Evolutionary conservation across 176 grass and related monocot genomes (phyloP).

Genomic region (Juncus inflexus): DNA sequence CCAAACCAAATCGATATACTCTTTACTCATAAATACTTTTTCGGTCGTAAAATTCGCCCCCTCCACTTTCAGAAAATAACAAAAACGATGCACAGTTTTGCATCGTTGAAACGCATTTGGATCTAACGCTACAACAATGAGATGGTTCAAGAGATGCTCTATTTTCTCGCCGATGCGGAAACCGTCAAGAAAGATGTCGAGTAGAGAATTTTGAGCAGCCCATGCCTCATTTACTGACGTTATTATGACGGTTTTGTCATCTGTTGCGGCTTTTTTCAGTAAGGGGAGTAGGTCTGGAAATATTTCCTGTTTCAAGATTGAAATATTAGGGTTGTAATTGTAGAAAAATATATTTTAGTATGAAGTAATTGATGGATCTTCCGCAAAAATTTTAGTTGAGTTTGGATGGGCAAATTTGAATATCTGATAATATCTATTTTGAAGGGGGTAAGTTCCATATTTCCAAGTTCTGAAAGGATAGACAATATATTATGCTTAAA

Average conservation of each 20-base stretch:
- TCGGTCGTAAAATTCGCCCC: constrained; percentile 46
- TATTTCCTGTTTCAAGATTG: neutral
- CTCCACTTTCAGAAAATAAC: constrained; percentile 43
- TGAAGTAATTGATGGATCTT: no score
- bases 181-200: constrained; percentile 79
- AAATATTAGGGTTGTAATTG: no score
- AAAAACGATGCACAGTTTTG: constrained; percentile 40
- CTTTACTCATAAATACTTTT: constrained; percentile 53
- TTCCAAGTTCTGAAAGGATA: no score
- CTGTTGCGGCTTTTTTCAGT: constrained; percentile 36
- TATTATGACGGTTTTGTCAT: constrained; percentile 68
- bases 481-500: no score
- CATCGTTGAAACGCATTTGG: constrained; percentile 43
- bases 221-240: constrained; percentile 66
- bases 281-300: constrained; percentile 31
- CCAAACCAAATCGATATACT: constrained; percentile 73
- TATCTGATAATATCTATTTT: no score
- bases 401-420: no score
- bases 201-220: constrained; percentile 46
- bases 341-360: no score
- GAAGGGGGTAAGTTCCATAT: no score
- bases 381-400: no score
- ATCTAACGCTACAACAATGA: constrained; percentile 73
- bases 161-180: constrained; percentile 63
- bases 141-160: constrained; percentile 39